Evolutionary conservation across 2,329 filamentous ascomycete species (phyloP).

Genomic region (Microsporum ferrugineum): DNA sequence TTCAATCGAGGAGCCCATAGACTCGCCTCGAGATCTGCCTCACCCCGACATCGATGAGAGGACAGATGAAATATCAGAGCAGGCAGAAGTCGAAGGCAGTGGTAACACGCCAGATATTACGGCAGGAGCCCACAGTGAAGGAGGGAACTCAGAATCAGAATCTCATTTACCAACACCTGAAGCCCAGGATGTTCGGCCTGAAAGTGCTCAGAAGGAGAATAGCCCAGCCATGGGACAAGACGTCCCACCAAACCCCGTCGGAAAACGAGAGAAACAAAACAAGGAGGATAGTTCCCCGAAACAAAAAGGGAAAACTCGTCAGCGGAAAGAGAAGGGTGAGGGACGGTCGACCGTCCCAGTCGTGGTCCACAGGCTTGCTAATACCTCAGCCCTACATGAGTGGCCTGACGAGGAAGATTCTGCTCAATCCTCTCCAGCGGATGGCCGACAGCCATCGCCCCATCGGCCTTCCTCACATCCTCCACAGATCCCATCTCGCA

Average conservation of each 20-base stretch:
- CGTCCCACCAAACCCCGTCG: neutral
- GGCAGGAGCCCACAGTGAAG: neutral
- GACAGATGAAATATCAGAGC: neutral
- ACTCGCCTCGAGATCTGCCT: neutral
- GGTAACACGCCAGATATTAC: neutral
- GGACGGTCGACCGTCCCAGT: slow-evolving; percentile 25
- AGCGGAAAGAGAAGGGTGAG: neutral
- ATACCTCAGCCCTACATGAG: slow-evolving; percentile 24
- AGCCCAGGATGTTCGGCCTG: neutral
- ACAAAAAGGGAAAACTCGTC: neutral
- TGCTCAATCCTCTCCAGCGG: slow-evolving; percentile 20
- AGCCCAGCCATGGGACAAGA: neutral
- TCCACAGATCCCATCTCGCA: slow-evolving; percentile 27
- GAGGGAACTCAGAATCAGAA: neutral
- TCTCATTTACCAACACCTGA: neutral
- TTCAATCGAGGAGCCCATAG: neutral
- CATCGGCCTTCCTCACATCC: slow-evolving; percentile 25
- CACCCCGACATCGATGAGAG: neutral
- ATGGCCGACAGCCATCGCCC: slow-evolving; percentile 4
- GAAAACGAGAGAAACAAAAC: neutral
- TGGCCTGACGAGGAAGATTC: slow-evolving; percentile 15
- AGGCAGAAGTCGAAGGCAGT: neutral
- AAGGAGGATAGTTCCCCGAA: neutral
- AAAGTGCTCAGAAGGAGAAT: slow-evolving; percentile 1
- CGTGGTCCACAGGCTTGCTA: slow-evolving; percentile 32